Evolutionary conservation across 495 filamentous ascomycete species (phyloP).

Genomic region (Tuber magnatum): DNA sequence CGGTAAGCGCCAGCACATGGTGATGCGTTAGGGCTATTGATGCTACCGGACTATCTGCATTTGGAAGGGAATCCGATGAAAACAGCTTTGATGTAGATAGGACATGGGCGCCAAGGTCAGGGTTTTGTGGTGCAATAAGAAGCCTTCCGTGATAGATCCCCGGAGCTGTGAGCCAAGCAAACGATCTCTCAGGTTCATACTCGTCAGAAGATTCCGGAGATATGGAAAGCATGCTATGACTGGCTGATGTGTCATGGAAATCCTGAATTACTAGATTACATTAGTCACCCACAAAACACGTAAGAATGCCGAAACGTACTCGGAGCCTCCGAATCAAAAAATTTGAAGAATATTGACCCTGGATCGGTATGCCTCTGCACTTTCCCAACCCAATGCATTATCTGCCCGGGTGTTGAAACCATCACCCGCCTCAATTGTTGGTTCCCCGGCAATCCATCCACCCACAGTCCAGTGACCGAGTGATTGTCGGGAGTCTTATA

Average conservation of each 20-base stretch:
- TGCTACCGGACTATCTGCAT: constrained; percentile 58
- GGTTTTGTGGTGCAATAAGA: constrained; percentile 46
- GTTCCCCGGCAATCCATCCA: constrained; percentile 58
- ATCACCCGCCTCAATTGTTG: constrained; percentile 67
- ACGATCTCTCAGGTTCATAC: constrained; percentile 57
- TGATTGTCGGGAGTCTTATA: constrained; percentile 71
- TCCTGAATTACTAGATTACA: constrained; percentile 34
- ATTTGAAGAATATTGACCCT: constrained; percentile 69
- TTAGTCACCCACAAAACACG: constrained; percentile 8
- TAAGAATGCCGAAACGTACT: constrained; percentile 24
- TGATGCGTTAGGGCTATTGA: constrained; percentile 85
- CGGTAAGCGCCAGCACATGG: constrained; percentile 81
- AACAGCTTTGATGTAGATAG: constrained; percentile 68
- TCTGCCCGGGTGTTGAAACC: constrained; percentile 62
- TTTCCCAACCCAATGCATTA: constrained; percentile 73
- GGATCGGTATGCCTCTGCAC: constrained; percentile 69
- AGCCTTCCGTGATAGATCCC: constrained; percentile 84
- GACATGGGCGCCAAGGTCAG: constrained; percentile 58
- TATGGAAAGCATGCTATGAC: constrained; percentile 50
- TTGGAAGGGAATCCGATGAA: constrained; percentile 61
- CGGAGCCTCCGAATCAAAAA: constrained; percentile 70
- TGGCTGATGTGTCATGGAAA: constrained; percentile 35
- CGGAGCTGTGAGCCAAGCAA: constrained; percentile 82
- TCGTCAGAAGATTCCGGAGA: constrained; percentile 61
- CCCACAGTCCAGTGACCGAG: constrained; percentile 72